phyloP scores from a whole-genome alignment of 2,329 filamentous ascomycete genomes.

The Helotiales sp. region DNA sequence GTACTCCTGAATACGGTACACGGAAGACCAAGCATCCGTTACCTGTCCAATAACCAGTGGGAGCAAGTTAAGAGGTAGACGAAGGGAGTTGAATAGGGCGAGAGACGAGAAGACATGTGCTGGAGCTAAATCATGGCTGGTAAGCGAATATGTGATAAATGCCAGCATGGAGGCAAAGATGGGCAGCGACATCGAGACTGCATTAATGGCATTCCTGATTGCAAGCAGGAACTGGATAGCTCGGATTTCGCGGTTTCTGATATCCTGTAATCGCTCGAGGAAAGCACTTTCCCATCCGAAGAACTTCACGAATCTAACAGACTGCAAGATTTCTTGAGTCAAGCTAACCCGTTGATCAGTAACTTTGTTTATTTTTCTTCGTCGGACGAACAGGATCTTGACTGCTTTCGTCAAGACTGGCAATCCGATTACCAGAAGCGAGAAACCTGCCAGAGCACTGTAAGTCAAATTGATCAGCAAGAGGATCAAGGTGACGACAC shows the following conservation, averaged over 20 bases:
- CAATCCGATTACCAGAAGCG: conserved; percentile 73
- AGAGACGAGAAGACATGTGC: conserved; percentile 89
- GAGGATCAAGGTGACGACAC: conserved; percentile 75
- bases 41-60: conserved; percentile 87
- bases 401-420: conserved; percentile 78
- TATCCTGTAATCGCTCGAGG: conserved; percentile 70
- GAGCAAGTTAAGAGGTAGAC: conserved; percentile 85
- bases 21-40: conserved; percentile 83
- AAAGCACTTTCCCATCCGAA: conserved; percentile 96
- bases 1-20: conserved; percentile 86
- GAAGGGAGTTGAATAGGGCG: conserved; percentile 87
- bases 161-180: conserved; percentile 94
- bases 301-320: conserved; percentile 92
- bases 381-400: conserved; percentile 70
- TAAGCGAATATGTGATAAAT: conserved; percentile 78
- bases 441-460: conserved; percentile 86
- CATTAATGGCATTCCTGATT: conserved; percentile 67
- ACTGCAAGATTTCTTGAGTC: conserved; percentile 88
- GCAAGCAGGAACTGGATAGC: conserved; percentile 81
- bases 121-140: conserved; percentile 67
- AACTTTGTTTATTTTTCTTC: conserved; percentile 84
- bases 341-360: conserved; percentile 90
- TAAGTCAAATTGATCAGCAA: conserved; percentile 87
- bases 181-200: conserved; percentile 63
- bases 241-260: conserved; percentile 74